phyloP scores from a whole-genome alignment of 495 filamentous ascomycete genomes.

The Hypoxylon lienhwacheense region DNA sequence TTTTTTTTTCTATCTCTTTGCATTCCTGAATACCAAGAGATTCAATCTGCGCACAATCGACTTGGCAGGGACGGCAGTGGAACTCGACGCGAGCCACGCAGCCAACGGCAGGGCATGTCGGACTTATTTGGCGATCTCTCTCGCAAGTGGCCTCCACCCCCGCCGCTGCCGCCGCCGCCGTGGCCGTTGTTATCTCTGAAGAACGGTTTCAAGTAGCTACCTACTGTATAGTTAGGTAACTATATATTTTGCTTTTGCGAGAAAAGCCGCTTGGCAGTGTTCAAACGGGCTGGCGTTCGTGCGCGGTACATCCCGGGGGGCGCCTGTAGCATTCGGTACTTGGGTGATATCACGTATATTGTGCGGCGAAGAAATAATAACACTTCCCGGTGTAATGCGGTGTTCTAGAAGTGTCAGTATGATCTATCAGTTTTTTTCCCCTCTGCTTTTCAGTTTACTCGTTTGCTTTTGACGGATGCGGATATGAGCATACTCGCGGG shows the following conservation, averaged over 20 bases:
- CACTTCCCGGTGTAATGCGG: background rate
- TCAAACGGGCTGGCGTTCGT: no score
- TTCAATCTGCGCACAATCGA: conserved; percentile 40
- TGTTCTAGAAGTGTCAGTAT: conserved; percentile 23
- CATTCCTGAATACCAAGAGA: conserved; percentile 38
- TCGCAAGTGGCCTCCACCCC: conserved; percentile 6
- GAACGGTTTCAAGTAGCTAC: background rate
- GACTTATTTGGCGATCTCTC: no score
- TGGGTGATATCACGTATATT: background rate
- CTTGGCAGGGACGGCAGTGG: conserved; percentile 44
- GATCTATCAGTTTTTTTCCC: no score
- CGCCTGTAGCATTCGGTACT: conserved; percentile 3
- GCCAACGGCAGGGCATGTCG: conserved; percentile 9
- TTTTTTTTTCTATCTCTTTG: no score
- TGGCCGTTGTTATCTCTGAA: conserved; percentile 16
- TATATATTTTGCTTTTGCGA: no score
- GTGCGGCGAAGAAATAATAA: conserved; percentile 8
- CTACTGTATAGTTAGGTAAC: no score
- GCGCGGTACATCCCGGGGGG: conserved; percentile 15
- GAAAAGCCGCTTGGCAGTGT: background rate
- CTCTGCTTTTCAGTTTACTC: no score
- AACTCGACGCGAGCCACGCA: conserved; percentile 25
- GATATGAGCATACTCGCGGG: conserved; percentile 3
- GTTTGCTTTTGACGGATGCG: conserved; percentile 14
- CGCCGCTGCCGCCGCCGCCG: background rate